Percentiles rank a stretch among this genome's conserved stretches.
Conservation (phyloP, 495 filamentous ascomycete genomes). For the Xeromyces bisporus region DNA sequence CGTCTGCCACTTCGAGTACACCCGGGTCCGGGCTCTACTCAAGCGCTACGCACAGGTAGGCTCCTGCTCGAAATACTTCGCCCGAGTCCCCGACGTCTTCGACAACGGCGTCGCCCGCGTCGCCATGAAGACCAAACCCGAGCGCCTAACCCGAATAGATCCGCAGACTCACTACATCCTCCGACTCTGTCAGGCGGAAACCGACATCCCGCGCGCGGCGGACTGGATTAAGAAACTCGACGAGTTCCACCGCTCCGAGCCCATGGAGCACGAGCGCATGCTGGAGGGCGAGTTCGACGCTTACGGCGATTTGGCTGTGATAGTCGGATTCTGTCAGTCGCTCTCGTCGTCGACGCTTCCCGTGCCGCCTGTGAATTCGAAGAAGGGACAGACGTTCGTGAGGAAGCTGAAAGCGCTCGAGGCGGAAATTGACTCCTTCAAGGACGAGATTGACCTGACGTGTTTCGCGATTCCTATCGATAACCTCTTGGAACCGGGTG, state of each 20-base stretch:
- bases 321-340: constrained; percentile 11
- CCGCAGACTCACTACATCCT: constrained; percentile 16
- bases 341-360: constrained; percentile 8
- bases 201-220: constrained; percentile 6
- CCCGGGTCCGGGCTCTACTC: constrained; percentile 10
- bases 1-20: constrained; percentile 20
- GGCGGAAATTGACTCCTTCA: constrained; percentile 12
- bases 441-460: constrained; percentile 13
- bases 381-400: constrained; percentile 15
- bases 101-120: constrained; percentile 16
- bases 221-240: constrained; percentile 11
- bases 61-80: constrained; percentile 14
- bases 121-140: constrained; percentile 14
- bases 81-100: constrained; percentile 10
- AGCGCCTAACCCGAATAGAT: constrained; percentile 7
- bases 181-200: constrained; percentile 13
- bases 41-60: constrained; percentile 13
- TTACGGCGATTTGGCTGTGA: constrained; percentile 11
- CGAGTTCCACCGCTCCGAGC: constrained; percentile 7
- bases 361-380: constrained; percentile 11
- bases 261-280: constrained; percentile 5
- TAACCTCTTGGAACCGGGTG: constrained; percentile 18
- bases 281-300: constrained; percentile 8
- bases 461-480: constrained; percentile 17
- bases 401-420: constrained; percentile 9